A percentile compares a stretch with the other conserved stretches of the same genome.
phyloP scores from a whole-genome alignment of 2,329 filamentous ascomycete species.

The Verticillium albo-atrum region DNA sequence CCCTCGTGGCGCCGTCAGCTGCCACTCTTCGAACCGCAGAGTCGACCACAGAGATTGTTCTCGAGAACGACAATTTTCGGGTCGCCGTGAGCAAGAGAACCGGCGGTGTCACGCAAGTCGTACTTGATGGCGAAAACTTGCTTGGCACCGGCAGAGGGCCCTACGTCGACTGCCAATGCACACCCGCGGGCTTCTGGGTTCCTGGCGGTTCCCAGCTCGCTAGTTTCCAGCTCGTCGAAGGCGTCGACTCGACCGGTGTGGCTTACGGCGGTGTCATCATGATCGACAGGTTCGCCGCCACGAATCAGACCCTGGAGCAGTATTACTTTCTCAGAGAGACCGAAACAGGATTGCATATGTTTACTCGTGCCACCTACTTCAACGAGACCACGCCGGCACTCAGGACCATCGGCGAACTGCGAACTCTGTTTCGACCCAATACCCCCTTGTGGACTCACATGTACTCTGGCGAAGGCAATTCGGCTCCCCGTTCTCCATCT shows the following conservation, averaged over 20 bases:
- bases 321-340: slow-evolving; percentile 61
- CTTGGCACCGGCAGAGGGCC: slow-evolving; percentile 50
- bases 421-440: slow-evolving; percentile 57
- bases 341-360: slow-evolving; percentile 59
- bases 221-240: slow-evolving; percentile 38
- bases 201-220: slow-evolving; percentile 51
- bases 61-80: slow-evolving; percentile 27
- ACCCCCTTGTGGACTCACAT: slow-evolving; percentile 58
- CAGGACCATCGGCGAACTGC: slow-evolving; percentile 55
- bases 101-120: slow-evolving; percentile 27
- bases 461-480: slow-evolving; percentile 49
- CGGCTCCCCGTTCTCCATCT: slow-evolving; percentile 15
- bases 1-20: too few relatives aligned
- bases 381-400: slow-evolving; percentile 52
- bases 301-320: slow-evolving; percentile 56
- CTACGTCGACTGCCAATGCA: slow-evolving; percentile 62
- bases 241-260: slow-evolving; percentile 39
- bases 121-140: slow-evolving; percentile 38
- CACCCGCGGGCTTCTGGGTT: slow-evolving; percentile 53
- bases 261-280: slow-evolving; percentile 55
- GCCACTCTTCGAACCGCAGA: too few relatives aligned
- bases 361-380: slow-evolving; percentile 53
- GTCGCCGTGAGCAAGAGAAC: slow-evolving; percentile 28
- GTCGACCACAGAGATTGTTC: slow-evolving; percentile 16
- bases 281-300: slow-evolving; percentile 52